Percentiles rank a stretch among this genome's conserved stretches.
Conservation (phyloP, 78 protist genomes). For the Blattamonas nauphoetae region DNA sequence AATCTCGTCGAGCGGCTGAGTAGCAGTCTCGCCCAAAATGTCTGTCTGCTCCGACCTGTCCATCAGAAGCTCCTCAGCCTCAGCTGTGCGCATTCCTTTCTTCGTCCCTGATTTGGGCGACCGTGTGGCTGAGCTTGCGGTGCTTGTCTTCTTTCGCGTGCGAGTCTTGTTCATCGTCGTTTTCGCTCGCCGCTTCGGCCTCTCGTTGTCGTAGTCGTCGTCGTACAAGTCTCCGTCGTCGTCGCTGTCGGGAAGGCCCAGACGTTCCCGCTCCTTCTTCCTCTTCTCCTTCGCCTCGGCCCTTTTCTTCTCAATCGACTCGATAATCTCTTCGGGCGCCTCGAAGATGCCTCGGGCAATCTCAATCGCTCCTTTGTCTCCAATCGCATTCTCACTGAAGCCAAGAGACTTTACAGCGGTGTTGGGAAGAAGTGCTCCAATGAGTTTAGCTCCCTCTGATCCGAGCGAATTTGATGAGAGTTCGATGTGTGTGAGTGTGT, state of each 20-base stretch:
- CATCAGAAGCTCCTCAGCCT: too few species aligned
- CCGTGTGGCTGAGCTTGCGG: too few species aligned
- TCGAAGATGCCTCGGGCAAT: neutral
- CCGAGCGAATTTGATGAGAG: neutral
- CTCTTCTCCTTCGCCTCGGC: neutral
- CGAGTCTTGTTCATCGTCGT: neutral
- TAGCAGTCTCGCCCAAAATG: too few species aligned
- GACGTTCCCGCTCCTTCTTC: neutral
- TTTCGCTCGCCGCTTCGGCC: too few species aligned
- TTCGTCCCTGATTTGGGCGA: too few species aligned
- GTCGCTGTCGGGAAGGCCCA: neutral
- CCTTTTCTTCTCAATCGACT: neutral
- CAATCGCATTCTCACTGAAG: neutral
- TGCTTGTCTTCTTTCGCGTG: neutral
- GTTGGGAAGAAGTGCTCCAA: neutral
- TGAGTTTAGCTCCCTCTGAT: neutral
- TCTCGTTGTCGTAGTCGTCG: too few species aligned
- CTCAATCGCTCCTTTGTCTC: neutral
- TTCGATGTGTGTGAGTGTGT: neutral
- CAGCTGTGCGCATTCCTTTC: too few species aligned
- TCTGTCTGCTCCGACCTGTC: too few species aligned
- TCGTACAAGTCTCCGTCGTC: too few species aligned
- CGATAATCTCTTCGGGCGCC: neutral
- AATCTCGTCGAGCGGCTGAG: too few species aligned
- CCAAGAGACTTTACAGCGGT: neutral